These are phyloP conservation scores for Phytopythium litorale DNA, from an alignment of 352 stramenopile genomes.

Conservation along the genomic window DNA sequence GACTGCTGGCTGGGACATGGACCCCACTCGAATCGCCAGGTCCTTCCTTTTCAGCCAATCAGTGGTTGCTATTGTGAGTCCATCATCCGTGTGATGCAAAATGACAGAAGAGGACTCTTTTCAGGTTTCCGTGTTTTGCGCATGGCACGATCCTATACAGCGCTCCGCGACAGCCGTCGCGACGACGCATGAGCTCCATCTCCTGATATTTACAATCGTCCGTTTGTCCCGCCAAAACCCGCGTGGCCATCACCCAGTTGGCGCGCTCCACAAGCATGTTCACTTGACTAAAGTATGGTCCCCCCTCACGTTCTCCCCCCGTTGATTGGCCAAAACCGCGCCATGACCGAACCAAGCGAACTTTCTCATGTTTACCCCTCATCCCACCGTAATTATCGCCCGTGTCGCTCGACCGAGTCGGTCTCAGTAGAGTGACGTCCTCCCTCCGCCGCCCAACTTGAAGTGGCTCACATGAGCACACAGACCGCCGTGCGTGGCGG, in stretches of 20 bases:
- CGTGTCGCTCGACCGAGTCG: neutral
- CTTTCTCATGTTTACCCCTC: neutral
- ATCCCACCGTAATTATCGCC: neutral
- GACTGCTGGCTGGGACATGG: conserved; percentile 1
- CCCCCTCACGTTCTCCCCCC: neutral
- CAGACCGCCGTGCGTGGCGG: neutral
- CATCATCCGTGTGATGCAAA: neutral
- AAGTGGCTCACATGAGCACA: conserved; percentile 1
- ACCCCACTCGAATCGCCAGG: too few species aligned
- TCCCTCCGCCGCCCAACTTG: too few species aligned
- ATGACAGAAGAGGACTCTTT: neutral
- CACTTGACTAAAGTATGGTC: too few species aligned
- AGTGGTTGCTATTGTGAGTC: neutral
- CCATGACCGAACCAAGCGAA: neutral
- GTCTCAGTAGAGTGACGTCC: conserved; percentile 2
- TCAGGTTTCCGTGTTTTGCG: too few species aligned
- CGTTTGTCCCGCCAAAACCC: neutral
- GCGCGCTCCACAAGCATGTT: neutral
- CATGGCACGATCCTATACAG: too few species aligned
- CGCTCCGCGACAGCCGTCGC: too few species aligned
- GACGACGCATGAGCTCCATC: too few species aligned
- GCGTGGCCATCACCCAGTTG: neutral
- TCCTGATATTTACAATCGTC: too few species aligned
- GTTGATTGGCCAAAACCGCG: neutral
- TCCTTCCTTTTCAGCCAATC: conserved; percentile 2